Evolutionary conservation across 2,329 filamentous ascomycete genomes (phyloP).

Genomic region (Fusarium gaditjirri): DNA sequence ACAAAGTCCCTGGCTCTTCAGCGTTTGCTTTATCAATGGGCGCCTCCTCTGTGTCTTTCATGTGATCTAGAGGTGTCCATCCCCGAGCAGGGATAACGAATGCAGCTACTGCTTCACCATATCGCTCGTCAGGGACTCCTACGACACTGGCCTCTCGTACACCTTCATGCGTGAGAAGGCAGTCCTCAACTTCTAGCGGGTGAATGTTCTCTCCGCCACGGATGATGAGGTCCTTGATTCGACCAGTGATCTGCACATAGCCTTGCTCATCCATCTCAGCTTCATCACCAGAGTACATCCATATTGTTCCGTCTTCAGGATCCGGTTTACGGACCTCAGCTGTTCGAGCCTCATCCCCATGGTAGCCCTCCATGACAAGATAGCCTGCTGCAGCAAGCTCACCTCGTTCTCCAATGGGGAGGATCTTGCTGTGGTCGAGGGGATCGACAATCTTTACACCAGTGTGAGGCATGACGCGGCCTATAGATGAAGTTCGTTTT

Average conservation of each 20-base stretch:
- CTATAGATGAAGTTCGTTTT: slow-evolving; percentile 80
- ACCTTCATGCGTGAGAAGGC: slow-evolving; percentile 75
- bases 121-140: slow-evolving; percentile 81
- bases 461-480: slow-evolving; percentile 86
- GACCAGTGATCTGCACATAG: slow-evolving; percentile 87
- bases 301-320: slow-evolving; percentile 65
- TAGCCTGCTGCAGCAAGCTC: slow-evolving; percentile 89
- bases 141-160: slow-evolving; percentile 84
- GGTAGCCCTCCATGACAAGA: slow-evolving; percentile 91
- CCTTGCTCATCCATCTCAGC: slow-evolving; percentile 84
- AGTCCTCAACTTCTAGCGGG: slow-evolving; percentile 92
- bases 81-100: slow-evolving; percentile 72
- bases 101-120: slow-evolving; percentile 88
- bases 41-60: slow-evolving; percentile 38
- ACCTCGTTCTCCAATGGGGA: slow-evolving; percentile 75
- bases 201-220: slow-evolving; percentile 96
- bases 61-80: slow-evolving; percentile 41
- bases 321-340: slow-evolving; percentile 68
- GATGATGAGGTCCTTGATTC: slow-evolving; percentile 96
- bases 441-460: slow-evolving; percentile 79
- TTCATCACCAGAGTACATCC: slow-evolving; percentile 96
- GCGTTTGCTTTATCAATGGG: slow-evolving; percentile 1
- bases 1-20: slow-evolving; percentile 53
- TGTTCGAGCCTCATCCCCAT: slow-evolving; percentile 76
- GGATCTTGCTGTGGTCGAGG: slow-evolving; percentile 63